A percentile compares a stretch with the other conserved stretches of the same genome.
Evolutionary conservation across 202 grass and related monocot genomes (phyloP).

Genomic region (Elaeis oleifera): DNA sequence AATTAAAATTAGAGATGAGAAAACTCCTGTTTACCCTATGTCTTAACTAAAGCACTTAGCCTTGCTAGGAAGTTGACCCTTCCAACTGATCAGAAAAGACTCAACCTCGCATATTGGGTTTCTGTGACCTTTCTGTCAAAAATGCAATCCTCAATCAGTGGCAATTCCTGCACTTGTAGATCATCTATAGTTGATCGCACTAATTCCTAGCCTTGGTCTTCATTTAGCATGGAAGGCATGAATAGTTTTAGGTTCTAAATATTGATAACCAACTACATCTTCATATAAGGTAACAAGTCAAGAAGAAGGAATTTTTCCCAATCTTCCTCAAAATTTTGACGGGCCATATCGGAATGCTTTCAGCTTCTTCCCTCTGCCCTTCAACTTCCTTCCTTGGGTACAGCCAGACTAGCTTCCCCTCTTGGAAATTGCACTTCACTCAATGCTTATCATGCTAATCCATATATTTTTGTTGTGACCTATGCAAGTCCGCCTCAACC

Average conservation of each 20-base stretch:
- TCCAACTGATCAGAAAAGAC: neutral
- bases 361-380: too few species aligned
- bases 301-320: neutral
- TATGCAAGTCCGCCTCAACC: too few species aligned
- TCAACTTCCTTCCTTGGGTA: too few species aligned
- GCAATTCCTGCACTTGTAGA: neutral
- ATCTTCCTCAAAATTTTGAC: neutral
- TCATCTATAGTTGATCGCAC: neutral
- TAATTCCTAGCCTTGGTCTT: neutral
- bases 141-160: neutral
- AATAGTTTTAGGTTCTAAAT: neutral
- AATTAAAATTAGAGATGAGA: too few species aligned
- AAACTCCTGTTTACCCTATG: too few species aligned
- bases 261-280: neutral
- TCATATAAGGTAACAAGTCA: neutral
- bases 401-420: too few species aligned
- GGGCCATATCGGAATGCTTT: neutral
- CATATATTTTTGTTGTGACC: too few species aligned
- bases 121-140: neutral
- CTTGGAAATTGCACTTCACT: too few species aligned
- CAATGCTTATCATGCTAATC: too few species aligned
- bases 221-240: neutral
- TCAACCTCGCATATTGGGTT: neutral
- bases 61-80: neutral
- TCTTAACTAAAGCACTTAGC: neutral